Base-by-base conservation (phyloP, 306 rosid genomes). In the Arachis hypogaea region DNA sequence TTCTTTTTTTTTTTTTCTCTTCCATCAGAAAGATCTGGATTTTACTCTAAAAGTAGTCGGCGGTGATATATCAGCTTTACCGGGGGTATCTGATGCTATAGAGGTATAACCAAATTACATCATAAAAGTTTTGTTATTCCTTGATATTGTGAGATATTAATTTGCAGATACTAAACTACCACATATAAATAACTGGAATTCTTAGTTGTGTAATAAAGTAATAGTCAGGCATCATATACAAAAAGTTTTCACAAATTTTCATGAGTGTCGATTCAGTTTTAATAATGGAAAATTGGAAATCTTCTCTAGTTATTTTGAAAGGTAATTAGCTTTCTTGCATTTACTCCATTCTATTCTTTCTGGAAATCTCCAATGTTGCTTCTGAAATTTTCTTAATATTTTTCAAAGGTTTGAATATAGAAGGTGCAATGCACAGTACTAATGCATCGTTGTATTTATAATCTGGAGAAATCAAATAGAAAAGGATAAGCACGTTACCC, bases 11-110 rank as follows among this genome's bases (percentile, higher is more conserved):
- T 52, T 33, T 57, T 73, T 77, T 51, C 73, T 76, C 55, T 71
- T 51, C 30, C 68, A 72, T 68, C 93, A 94, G 98, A 94, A 80
- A 94, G 85, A 87, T 72, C 85, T 94, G 72, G 98, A 91, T 82
- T 94, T 91, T 83, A 92, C 90, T 58, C 93, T 94, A 41, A 94
- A 89, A 72, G 75, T 94, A 59, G 50, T 88, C 55, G 98, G 98
- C 44, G 91, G 97, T 57, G 96, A 94, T 30, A 44, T 94, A 80
- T 86, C 96, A 76, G 14, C 93, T 36, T 60, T 94, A 69, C 98
- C 98, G 11, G 98, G 97, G 52, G 58, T 94, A 77, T 87, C 92
- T 52, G 89, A 80, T 72, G 97, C 95, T 62, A 81, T 94, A 76
- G 97, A 94, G 97, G 98, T 92, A 83, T 50, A 76, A 75, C 62